Base-by-base conservation (phyloP, 345 rosid genomes). In the Citrus medica region DNA sequence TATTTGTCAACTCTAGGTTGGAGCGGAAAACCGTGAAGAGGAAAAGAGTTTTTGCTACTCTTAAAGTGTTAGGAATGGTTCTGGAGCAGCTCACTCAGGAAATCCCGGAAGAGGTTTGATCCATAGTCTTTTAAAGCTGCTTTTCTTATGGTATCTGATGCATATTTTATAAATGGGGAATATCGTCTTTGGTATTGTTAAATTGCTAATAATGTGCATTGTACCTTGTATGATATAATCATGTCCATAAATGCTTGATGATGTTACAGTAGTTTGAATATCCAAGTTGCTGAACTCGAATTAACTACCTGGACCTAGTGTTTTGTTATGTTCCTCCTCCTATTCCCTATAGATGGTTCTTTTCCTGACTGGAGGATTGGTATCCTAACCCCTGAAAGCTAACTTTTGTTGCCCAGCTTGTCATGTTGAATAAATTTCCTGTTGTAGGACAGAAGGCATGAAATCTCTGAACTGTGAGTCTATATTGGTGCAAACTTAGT, bases 61-160 rank as follows among this genome's bases (percentile, higher is more conserved):
- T 96, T 48, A 92, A 85, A 85, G 97, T 96, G 82, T 76, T 96
- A 62, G 95, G 98, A 61, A 87, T 87, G 63, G 98, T 96, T 69
- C 88, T 96, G 86, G 89, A 82, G 88, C 92, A 96, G 86, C 81
- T 96, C 79, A 83, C 90, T 37, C 78, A 88, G 83, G 98, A 96
- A 61, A 86, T 94, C 59, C 99, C 99, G 55, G 95, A 88, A 75
- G 99, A 92, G 97, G 99, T 95, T 83, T 61, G 84, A 56, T 61
- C 65, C 33, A 6, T 68, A 35, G 9, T 48, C 61, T 56, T 83
- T 62, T 76, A 32, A 53, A 40, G 5, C n/a, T 42, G n/a, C 22
- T 61, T 81, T 82, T 32, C 59, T 38, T 42, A 7, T 74, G 32
- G n/a, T 22, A 6, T 62, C 42, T 22, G 61, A 61, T 74, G 8